Conservation (phyloP, 2,329 filamentous ascomycete genomes). For the Ceratocystis eucalypticola region DNA sequence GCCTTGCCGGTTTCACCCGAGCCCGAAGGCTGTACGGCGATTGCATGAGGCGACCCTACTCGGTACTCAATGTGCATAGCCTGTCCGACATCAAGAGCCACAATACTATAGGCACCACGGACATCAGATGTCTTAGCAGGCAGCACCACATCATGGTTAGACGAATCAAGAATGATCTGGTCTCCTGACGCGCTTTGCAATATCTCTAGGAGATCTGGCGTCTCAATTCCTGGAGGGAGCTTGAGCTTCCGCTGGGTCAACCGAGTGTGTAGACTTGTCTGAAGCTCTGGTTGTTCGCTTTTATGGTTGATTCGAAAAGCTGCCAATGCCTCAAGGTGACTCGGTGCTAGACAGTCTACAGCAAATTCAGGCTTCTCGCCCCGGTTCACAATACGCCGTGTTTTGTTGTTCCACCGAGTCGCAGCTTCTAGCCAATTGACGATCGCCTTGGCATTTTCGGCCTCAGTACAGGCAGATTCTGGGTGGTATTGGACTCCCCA, state of each 20-base stretch:
- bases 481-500: slow-evolving; percentile 88
- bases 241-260: slow-evolving; percentile 1
- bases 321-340: slow-evolving; percentile 6
- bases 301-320: neutral
- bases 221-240: slow-evolving; percentile 22
- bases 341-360: neutral
- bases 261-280: neutral
- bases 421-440: slow-evolving; percentile 62
- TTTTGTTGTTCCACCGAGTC: slow-evolving; percentile 41
- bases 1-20: neutral
- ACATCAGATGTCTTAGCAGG: slow-evolving; percentile 32
- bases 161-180: slow-evolving; percentile 46
- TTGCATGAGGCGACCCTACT: slow-evolving; percentile 32
- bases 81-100: slow-evolving; percentile 50
- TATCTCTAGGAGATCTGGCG: slow-evolving; percentile 42
- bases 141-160: slow-evolving; percentile 30
- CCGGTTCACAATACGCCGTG: slow-evolving; percentile 10
- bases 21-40: slow-evolving; percentile 5
- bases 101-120: slow-evolving; percentile 56
- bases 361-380: neutral
- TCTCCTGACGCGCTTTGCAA: slow-evolving; percentile 31
- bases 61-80: slow-evolving; percentile 46
- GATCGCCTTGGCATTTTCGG: slow-evolving; percentile 49
- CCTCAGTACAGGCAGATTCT: slow-evolving; percentile 72
- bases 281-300: neutral